Evolutionary conservation across 805 yeast genomes (phyloP).

Genomic region (Torulaspora gathmanii): DNA sequence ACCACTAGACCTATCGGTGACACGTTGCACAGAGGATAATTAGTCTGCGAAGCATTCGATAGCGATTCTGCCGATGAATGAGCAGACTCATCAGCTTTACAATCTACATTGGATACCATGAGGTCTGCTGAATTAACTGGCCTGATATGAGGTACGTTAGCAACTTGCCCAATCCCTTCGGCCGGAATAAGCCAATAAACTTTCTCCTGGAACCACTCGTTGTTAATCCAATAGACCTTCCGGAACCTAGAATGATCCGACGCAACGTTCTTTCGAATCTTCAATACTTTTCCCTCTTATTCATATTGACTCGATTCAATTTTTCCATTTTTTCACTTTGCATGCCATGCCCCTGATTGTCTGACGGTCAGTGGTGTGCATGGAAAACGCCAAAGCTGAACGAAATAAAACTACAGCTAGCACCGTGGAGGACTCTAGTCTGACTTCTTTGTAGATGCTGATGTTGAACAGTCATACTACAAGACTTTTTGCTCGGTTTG

Average conservation of each 20-base stretch:
- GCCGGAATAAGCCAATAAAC: neutral
- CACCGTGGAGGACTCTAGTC: neutral
- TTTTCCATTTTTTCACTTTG: neutral
- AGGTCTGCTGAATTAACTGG: neutral
- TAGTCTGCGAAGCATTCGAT: neutral
- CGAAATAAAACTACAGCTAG: neutral
- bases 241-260: neutral
- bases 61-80: conserved; percentile 1
- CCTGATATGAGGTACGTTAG: neutral
- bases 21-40: conserved; percentile 8
- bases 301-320: neutral
- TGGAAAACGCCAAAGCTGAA: neutral
- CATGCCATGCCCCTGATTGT: conserved; percentile 6
- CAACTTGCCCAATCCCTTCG: neutral
- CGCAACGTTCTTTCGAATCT: neutral
- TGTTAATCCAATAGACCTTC: neutral
- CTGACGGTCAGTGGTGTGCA: neutral
- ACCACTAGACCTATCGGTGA: conserved; percentile 23
- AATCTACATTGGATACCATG: neutral
- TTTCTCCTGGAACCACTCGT: neutral
- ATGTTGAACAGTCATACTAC: too few relatives aligned
- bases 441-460: neutral
- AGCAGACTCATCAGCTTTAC: neutral
- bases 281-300: neutral
- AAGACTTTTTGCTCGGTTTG: too few relatives aligned